Percentiles rank a stretch among this genome's conserved stretches.
Conservation (phyloP, 2,329 filamentous ascomycete genomes). For the Verticillium zaregamsianum region DNA sequence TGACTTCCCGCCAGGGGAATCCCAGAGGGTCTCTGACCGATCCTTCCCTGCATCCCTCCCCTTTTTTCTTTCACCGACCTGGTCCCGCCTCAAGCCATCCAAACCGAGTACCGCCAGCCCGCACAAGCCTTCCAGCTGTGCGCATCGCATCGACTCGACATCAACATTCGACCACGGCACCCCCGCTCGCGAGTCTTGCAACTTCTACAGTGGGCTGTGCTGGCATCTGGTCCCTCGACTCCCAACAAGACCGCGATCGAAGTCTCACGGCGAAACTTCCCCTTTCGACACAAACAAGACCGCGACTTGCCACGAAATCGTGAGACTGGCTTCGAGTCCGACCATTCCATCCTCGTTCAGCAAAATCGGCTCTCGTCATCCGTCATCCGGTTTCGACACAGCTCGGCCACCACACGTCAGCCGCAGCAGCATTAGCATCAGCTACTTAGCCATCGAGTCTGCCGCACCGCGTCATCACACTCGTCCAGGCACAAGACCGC, state of each 20-base stretch:
- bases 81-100: background rate
- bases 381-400: too few species aligned
- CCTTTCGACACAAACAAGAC: background rate
- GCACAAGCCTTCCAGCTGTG: background rate
- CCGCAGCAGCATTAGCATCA: too few species aligned
- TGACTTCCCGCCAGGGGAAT: background rate
- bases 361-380: too few species aligned
- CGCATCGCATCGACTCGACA: background rate
- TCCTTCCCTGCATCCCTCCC: background rate
- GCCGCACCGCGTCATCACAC: too few species aligned
- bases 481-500: too few species aligned
- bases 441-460: too few species aligned
- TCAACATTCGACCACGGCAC: background rate
- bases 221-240: background rate
- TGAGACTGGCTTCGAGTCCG: background rate
- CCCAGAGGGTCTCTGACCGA: background rate
- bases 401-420: too few species aligned
- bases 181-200: background rate
- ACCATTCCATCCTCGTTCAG: background rate
- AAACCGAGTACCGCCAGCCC: background rate
- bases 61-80: background rate
- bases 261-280: background rate
- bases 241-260: background rate
- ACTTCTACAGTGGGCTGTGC: background rate
- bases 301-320: background rate